Conservation (phyloP, 1,139 yeast species). For the Hansenula lynferdii region DNA sequence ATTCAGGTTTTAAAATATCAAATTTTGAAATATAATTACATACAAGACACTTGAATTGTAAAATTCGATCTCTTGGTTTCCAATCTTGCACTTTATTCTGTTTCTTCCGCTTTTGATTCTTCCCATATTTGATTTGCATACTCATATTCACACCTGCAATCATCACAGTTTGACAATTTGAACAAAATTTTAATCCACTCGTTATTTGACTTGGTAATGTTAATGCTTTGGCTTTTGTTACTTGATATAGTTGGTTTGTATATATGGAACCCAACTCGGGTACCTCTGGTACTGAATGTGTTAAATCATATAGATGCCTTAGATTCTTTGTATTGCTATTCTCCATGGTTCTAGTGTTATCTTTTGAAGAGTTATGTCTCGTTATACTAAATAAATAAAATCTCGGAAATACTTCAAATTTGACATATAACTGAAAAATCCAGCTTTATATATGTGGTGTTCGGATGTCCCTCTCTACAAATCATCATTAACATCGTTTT, state of each 20-base stretch:
- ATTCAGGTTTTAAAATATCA: constrained; percentile 7
- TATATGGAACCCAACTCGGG: constrained; percentile 11
- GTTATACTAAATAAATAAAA: too few species aligned
- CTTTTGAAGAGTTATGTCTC: too few species aligned
- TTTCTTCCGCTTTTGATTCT: not conserved
- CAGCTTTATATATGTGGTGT: too few species aligned
- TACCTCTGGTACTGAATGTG: constrained; percentile 11
- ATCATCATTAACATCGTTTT: too few species aligned
- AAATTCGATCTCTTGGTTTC: constrained; percentile 17
- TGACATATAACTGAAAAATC: not conserved
- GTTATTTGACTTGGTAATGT: constrained; percentile 9
- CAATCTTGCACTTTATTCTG: constrained; percentile 1
- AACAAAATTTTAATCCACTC: constrained; percentile 35
- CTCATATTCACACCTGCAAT: constrained; percentile 42
- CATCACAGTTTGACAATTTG: constrained; percentile 38
- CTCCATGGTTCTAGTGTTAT: too few species aligned
- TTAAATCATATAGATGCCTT: constrained; percentile 14
- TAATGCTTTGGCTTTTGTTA: constrained; percentile 6
- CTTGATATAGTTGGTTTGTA: constrained; percentile 7
- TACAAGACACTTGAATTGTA: constrained; percentile 28
- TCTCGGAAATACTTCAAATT: too few species aligned
- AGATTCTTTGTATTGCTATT: constrained; percentile 6
- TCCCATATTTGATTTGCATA: constrained; percentile 26
- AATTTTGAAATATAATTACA: constrained; percentile 24
- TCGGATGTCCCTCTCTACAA: not conserved